Evolutionary conservation across 352 stramenopile species (phyloP).

Genomic region (Blastocystis sp.): DNA sequence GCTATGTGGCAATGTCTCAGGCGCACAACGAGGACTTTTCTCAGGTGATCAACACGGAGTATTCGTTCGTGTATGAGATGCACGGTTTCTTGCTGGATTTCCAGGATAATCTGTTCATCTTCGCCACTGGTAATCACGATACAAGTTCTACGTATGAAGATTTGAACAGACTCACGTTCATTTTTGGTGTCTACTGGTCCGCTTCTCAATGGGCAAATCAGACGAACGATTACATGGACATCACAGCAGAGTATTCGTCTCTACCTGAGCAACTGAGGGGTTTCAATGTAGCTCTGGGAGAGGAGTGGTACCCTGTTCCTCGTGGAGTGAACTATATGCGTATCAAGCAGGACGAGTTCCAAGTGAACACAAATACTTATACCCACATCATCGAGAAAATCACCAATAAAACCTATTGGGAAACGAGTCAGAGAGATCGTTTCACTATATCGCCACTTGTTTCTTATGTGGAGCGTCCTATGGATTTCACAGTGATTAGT

Average conservation of each 20-base stretch:
- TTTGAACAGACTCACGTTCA: neutral
- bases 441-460: neutral
- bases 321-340: slow-evolving; percentile 39
- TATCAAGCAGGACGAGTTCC: slow-evolving; percentile 12
- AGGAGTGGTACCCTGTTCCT: neutral
- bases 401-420: neutral
- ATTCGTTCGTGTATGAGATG: slow-evolving; percentile 50
- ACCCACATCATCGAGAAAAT: slow-evolving; percentile 36
- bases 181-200: slow-evolving; percentile 56
- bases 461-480: slow-evolving; percentile 25
- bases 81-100: slow-evolving; percentile 59
- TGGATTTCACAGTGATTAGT: slow-evolving; percentile 11
- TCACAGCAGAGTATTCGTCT: slow-evolving; percentile 17
- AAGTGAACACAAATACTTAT: neutral
- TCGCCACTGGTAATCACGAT: neutral
- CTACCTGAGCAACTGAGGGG: neutral
- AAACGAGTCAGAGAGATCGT: slow-evolving; percentile 6
- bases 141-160: neutral
- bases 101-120: slow-evolving; percentile 60
- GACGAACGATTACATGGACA: neutral
- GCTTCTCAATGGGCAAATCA: slow-evolving; percentile 3
- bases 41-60: neutral
- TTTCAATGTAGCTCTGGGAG: slow-evolving; percentile 16
- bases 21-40: neutral
- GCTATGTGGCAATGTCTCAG: slow-evolving; percentile 35